Percentiles rank a stretch among this genome's conserved stretches.
phyloP scores from a whole-genome alignment of 441 rosid genomes.

The Cnidoscolus chayamansa region DNA sequence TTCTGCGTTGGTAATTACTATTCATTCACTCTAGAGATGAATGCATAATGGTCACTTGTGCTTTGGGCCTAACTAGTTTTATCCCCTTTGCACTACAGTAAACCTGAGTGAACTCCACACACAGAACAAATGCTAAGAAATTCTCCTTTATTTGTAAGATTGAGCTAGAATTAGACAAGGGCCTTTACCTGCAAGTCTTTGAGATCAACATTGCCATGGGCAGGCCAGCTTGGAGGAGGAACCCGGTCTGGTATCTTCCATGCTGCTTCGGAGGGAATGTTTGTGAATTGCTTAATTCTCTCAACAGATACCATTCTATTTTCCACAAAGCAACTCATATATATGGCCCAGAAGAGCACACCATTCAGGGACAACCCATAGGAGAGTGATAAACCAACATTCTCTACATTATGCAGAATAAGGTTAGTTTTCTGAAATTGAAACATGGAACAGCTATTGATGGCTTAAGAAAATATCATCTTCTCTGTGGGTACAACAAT shows the following conservation, averaged over 20 bases:
- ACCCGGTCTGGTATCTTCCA: slow-evolving; percentile 62
- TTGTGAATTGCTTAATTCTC: slow-evolving; percentile 83
- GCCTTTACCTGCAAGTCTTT: slow-evolving; percentile 63
- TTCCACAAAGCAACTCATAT: slow-evolving; percentile 78
- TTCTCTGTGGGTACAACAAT: not conserved
- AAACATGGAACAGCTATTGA: not conserved
- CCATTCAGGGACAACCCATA: slow-evolving; percentile 81
- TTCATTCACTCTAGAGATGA: not conserved
- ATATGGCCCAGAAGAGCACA: slow-evolving; percentile 79
- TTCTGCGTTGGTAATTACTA: not conserved
- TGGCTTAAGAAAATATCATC: not conserved
- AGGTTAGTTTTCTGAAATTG: slow-evolving; percentile 6
- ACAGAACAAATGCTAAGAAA: not conserved
- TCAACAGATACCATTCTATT: slow-evolving; percentile 93
- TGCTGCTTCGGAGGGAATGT: slow-evolving; percentile 68
- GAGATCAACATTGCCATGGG: slow-evolving; percentile 62
- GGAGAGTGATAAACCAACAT: slow-evolving; percentile 86
- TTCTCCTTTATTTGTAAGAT: not conserved
- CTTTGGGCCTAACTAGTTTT: not conserved
- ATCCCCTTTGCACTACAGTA: not conserved
- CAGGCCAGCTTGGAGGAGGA: slow-evolving; percentile 82
- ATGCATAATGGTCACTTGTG: not conserved
- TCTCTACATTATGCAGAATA: slow-evolving; percentile 43
- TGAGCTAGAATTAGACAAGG: not conserved
- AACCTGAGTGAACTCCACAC: not conserved